A percentile compares a stretch with the other conserved stretches of the same genome.
These are phyloP conservation scores for Cercospora berteroae DNA, from an alignment of 2,329 filamentous ascomycete genomes.

Conservation along the genomic window DNA sequence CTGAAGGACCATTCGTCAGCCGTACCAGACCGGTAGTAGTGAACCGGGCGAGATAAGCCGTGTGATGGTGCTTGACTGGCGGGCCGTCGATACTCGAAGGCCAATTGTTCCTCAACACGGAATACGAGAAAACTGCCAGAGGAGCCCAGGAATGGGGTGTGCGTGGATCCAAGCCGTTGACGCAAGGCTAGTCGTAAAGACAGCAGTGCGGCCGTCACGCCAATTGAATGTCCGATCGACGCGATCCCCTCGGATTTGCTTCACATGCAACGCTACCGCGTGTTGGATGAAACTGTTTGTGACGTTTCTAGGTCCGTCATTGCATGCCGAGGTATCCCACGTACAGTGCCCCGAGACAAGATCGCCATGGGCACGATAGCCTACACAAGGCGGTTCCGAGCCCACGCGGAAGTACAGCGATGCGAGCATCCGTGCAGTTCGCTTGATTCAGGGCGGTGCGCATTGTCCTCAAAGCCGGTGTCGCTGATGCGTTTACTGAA, in stretches of 20 bases:
- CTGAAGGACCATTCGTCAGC: not conserved
- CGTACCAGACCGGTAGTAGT: not conserved
- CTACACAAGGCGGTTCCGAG: not conserved
- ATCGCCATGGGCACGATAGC: not conserved
- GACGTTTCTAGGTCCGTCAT: not conserved
- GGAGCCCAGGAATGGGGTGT: not conserved
- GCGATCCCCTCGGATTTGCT: not conserved
- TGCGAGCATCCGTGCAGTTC: not conserved
- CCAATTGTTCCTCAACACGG: not conserved
- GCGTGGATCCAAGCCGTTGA: not conserved
- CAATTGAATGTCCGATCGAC: not conserved
- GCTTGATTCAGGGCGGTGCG: not conserved
- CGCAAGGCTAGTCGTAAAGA: not conserved
- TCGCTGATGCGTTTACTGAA: constrained; percentile 2
- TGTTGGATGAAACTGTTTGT: not conserved
- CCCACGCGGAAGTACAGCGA: not conserved
- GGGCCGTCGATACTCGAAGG: not conserved
- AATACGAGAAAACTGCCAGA: not conserved
- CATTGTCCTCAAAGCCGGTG: constrained; percentile 1
- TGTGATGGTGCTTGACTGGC: not conserved
- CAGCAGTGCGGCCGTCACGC: not conserved
- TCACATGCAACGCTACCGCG: not conserved
- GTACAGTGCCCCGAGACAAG: not conserved
- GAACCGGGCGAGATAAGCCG: not conserved
- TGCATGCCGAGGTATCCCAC: not conserved